phyloP scores from a whole-genome alignment of 495 filamentous ascomycete genomes.

The Daldinia grandis region DNA sequence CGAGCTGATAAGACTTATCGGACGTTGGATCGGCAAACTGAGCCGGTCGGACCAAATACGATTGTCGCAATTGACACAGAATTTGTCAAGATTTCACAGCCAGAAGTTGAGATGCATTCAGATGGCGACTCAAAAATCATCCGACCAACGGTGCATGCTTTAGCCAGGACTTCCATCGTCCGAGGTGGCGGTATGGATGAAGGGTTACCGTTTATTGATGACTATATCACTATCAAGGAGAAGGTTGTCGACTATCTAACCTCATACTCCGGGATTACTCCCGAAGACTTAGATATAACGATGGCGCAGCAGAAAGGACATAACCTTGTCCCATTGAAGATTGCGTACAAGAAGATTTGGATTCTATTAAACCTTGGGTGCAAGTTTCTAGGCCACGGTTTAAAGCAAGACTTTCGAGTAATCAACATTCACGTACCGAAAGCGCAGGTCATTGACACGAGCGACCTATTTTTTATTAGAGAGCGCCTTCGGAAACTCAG shows the following conservation, averaged over 20 bases:
- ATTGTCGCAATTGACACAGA: conserved; percentile 93
- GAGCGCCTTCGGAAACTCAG: conserved; percentile 76
- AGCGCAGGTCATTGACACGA: conserved; percentile 90
- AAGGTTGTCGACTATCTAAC: conserved; percentile 97
- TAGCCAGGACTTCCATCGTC: conserved; percentile 89
- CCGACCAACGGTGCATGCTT: conserved; percentile 80
- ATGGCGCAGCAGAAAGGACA: conserved; percentile 67
- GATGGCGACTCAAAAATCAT: conserved; percentile 88
- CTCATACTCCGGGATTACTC: conserved; percentile 86
- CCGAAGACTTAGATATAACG: conserved; percentile 79
- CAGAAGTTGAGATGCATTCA: conserved; percentile 91
- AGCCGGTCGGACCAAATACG: conserved; percentile 72
- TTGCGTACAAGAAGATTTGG: conserved; percentile 98
- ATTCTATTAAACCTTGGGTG: conserved; percentile 93
- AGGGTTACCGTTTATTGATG: conserved; percentile 91
- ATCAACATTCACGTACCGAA: conserved; percentile 97
- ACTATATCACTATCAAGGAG: conserved; percentile 91
- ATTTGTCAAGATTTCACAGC: conserved; percentile 88
- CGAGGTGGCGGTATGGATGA: conserved; percentile 77
- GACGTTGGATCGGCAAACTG: conserved; percentile 67
- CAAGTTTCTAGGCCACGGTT: conserved; percentile 90
- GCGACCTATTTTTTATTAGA: conserved; percentile 82
- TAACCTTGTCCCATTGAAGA: conserved; percentile 85
- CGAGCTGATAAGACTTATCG: conserved; percentile 59
- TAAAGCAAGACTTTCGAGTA: conserved; percentile 93